Conservation (phyloP, 768 basidiomycete species). For the Naganishia kalamii region DNA sequence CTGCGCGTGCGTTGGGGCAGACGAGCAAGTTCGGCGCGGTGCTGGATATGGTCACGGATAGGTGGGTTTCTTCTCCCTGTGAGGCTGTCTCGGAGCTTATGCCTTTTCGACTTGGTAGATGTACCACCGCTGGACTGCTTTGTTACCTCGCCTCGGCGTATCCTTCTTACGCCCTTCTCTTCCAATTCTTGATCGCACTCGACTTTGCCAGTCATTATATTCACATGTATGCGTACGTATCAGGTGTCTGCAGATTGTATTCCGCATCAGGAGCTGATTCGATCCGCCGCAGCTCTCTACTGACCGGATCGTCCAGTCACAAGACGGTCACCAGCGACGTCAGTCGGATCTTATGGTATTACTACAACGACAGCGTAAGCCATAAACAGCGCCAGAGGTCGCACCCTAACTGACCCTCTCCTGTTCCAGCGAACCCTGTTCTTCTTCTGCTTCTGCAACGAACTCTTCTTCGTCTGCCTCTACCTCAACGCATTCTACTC, state of each 20-base stretch:
- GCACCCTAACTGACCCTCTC: neutral
- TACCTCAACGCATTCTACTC: constrained; percentile 85
- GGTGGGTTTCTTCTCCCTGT: constrained; percentile 51
- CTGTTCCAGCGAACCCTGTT: constrained; percentile 68
- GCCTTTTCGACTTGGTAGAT: constrained; percentile 52
- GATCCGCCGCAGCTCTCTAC: constrained; percentile 64
- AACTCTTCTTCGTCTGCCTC: constrained; percentile 87
- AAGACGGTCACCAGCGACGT: constrained; percentile 89
- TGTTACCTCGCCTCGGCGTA: constrained; percentile 90
- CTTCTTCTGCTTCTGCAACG: constrained; percentile 88
- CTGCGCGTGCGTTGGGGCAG: constrained; percentile 78
- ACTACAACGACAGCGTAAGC: constrained; percentile 86
- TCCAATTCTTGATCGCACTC: constrained; percentile 91
- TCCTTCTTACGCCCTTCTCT: constrained; percentile 71
- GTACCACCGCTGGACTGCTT: constrained; percentile 89
- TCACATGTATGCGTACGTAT: constrained; percentile 93
- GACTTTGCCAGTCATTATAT: constrained; percentile 99
- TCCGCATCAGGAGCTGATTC: neutral
- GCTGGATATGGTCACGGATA: constrained; percentile 97
- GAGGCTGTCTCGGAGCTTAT: neutral
- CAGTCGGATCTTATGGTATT: constrained; percentile 79
- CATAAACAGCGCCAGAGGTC: neutral
- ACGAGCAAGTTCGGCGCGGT: constrained; percentile 96
- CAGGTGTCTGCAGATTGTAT: neutral
- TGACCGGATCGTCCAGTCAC: constrained; percentile 87